Base-by-base conservation (phyloP, 345 rosid genomes). In the Viola odorata region DNA sequence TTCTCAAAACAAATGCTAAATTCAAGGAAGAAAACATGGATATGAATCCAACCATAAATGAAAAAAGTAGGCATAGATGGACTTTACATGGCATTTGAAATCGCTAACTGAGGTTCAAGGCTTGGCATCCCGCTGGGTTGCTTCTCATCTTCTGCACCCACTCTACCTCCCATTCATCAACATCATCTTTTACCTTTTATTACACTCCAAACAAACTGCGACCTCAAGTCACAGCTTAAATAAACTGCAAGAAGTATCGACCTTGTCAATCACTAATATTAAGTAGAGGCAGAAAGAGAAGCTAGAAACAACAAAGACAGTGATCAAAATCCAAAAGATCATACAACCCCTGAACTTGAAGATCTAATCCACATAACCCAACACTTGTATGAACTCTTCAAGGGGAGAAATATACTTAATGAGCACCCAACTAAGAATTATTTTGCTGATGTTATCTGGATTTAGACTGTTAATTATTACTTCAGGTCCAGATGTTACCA, bases 121-220 rank as follows among this genome's bases (percentile, higher is more conserved):
- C 80, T 71, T 53, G 61, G 82, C 86, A 82, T 79, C 70, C 61
- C 71, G 63, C 48, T 59, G 55, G 65, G 45, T 63, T 68, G 57
- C 66, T 70, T 70, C 71, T 69, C 82, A 79, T 74, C 75, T 77
- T 74, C 74, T 58, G 53, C 55, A 55, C 55, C 64, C 23, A 44
- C 53, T 55, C 65, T 64, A 67, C 62, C 55, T 10, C 62, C 63
- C 72, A 60, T 60, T 37, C 66, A 73, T 63, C 69, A 62, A 55
- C 39, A 55, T 55, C 63, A 41, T 55, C 58, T n/a, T 53, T 12
- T 45, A 60, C 51, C 60, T 16, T 54, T 75, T 36, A 42, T 47
- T 54, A 41, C 51, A 37, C 53, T 53, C 57, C 32, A 55, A 73
- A 61, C 50, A 74, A 73, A 50, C 50, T 36, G 61, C 55, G 53